Conservation (phyloP, 2,329 filamentous ascomycete species). For the Mariannaea elegans region DNA sequence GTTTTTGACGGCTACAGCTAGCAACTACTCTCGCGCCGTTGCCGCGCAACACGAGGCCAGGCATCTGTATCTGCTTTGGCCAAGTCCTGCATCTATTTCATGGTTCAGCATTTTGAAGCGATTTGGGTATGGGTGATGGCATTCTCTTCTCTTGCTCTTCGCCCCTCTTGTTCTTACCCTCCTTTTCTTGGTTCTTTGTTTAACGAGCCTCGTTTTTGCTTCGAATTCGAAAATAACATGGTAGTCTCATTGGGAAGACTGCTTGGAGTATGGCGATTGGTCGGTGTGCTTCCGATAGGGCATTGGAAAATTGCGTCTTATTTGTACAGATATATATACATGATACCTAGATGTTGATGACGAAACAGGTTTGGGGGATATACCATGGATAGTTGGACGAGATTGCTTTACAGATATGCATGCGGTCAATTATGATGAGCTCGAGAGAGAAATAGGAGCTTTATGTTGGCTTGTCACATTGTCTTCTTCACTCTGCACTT, state of each 20-base stretch:
- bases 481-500: not conserved
- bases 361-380: conserved; percentile 3
- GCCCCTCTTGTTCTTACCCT: not conserved
- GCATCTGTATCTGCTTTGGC: not conserved
- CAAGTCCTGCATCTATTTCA: not conserved
- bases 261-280: not conserved
- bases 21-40: not conserved
- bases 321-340: not conserved
- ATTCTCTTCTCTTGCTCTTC: not conserved
- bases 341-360: conserved; percentile 8
- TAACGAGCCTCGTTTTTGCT: too few relatives aligned
- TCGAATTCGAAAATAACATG: conserved; percentile 1
- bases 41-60: not conserved
- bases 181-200: not conserved
- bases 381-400: conserved; percentile 1
- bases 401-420: not conserved
- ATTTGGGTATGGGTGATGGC: not conserved
- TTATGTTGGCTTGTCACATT: not conserved
- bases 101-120: too few relatives aligned
- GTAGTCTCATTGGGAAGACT: not conserved
- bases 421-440: conserved; percentile 1
- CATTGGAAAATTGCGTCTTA: not conserved
- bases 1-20: conserved; percentile 35
- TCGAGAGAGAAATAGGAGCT: not conserved
- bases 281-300: not conserved